Evolutionary conservation across 108 stramenopile genomes (phyloP).

Genomic region (Skeletonema costatum): DNA sequence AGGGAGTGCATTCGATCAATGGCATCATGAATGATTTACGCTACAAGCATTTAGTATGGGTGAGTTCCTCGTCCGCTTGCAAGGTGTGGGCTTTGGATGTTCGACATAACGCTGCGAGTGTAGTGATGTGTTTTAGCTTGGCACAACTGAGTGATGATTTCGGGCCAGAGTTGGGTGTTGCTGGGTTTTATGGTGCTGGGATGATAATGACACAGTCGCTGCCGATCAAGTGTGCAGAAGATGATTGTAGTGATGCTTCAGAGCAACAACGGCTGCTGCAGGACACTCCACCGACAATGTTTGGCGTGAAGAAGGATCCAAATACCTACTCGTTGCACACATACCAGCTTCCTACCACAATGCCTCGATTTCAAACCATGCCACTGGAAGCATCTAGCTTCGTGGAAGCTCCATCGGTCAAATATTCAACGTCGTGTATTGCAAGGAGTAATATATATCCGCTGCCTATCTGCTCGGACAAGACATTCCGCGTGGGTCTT

Average conservation of each 20-base stretch:
- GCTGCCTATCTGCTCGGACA: constrained; percentile 53
- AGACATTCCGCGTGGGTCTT: constrained; percentile 62
- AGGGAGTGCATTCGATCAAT: constrained; percentile 75
- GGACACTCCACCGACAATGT: constrained; percentile 27
- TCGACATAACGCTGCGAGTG: constrained; percentile 54
- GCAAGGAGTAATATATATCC: constrained; percentile 57
- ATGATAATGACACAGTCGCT: constrained; percentile 31
- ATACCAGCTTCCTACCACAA: constrained; percentile 54
- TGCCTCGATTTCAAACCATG: constrained; percentile 60
- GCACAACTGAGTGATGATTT: constrained; percentile 43
- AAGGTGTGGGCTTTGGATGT: constrained; percentile 83
- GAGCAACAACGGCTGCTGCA: not conserved
- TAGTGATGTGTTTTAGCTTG: constrained; percentile 60
- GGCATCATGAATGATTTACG: constrained; percentile 56
- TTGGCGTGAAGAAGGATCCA: constrained; percentile 54
- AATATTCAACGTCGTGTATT: constrained; percentile 41
- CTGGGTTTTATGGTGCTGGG: constrained; percentile 36
- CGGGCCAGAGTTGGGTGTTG: constrained; percentile 18
- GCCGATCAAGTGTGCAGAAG: not conserved
- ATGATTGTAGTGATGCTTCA: not conserved
- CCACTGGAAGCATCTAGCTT: constrained; percentile 60
- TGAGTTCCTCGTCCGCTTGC: constrained; percentile 65
- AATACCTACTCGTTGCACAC: constrained; percentile 50
- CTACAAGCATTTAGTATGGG: constrained; percentile 54
- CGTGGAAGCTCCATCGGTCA: constrained; percentile 28